Evolutionary conservation across 345 rosid species (phyloP), one percentile per base, ranked within the genome.

Genomic region (Hibiscus tridactylites): DNA sequence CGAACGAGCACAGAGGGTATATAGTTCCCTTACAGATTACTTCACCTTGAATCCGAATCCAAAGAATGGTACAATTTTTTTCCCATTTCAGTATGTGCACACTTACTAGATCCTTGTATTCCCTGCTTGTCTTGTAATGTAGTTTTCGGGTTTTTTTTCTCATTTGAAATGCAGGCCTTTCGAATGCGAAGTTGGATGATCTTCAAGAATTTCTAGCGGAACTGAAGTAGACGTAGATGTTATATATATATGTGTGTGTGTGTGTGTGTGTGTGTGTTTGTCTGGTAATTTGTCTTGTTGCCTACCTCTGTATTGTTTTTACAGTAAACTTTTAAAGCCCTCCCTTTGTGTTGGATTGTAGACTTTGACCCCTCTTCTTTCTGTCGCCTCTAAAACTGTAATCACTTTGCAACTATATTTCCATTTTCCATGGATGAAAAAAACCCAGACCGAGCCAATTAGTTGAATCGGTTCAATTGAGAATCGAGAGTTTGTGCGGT

Each of bases 191-290:
- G 26, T 74, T 86, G 80, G 90, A 86, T 79, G 88, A 88, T 80
- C 83, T 91, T 54, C 81, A 82, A 72, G 82, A 69, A 52, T 86
- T 88, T 83, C 19, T 88, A 16, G 78, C 79, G 0, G 87, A 78
- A 61, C 54, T 90, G 74, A 89, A 77, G 86, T 83, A 80, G 24
- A 73, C 81, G 75, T 87, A 82, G 87, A 63, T 58, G 42, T 49
- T 69, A 42, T 10, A 52, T 1, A 52, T 1, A 52, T 42, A 42
- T 9, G 1, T 68, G 33, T 5, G 16, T 21, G 21, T 21, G 6
- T 52, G n/a, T 6, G 15, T 39, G 7, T 39, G 13, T 44, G 47
- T 44, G 47, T 9, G 3, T 44, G 47, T 10, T 44, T 13, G 9
- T 8, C 29, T 37, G 62, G 64, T 57, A 71, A 37, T 12, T 8